These are phyloP conservation scores for Diaporthe humulicola DNA, from an alignment of 2,329 filamentous ascomycete species.

Conservation along the genomic window DNA sequence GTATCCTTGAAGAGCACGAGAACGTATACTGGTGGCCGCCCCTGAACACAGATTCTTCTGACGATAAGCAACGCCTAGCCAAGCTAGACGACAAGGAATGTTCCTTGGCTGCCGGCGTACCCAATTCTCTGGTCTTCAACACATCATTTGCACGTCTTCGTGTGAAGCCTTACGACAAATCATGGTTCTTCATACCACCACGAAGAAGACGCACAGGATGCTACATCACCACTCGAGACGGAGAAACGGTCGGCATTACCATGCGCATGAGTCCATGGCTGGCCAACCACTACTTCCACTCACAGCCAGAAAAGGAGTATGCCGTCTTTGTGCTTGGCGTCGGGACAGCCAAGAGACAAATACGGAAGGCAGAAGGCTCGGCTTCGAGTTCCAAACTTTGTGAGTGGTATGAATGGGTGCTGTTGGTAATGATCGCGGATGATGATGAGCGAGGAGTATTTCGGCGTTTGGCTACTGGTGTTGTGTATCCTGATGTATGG, in stretches of 20 bases:
- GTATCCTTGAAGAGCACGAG: background rate
- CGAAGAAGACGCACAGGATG: background rate
- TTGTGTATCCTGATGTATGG: background rate
- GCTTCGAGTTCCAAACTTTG: background rate
- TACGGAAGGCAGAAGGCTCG: background rate
- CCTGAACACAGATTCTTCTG: background rate
- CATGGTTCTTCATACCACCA: background rate
- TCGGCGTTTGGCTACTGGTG: background rate
- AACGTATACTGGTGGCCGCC: background rate
- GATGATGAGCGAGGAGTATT: background rate
- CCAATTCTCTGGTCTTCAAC: background rate
- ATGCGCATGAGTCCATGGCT: background rate
- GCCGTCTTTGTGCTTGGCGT: background rate
- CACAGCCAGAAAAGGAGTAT: background rate
- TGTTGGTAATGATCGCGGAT: background rate
- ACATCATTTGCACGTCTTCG: background rate
- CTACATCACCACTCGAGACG: background rate
- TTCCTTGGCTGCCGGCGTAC: background rate
- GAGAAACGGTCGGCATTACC: background rate
- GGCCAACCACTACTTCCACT: background rate
- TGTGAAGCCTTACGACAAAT: background rate
- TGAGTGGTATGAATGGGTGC: background rate
- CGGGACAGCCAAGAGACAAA: background rate
- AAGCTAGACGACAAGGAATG: background rate
- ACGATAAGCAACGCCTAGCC: background rate